Base-by-base conservation (phyloP, 208 protist species). In the Acanthamoeba triangularis region DNA sequence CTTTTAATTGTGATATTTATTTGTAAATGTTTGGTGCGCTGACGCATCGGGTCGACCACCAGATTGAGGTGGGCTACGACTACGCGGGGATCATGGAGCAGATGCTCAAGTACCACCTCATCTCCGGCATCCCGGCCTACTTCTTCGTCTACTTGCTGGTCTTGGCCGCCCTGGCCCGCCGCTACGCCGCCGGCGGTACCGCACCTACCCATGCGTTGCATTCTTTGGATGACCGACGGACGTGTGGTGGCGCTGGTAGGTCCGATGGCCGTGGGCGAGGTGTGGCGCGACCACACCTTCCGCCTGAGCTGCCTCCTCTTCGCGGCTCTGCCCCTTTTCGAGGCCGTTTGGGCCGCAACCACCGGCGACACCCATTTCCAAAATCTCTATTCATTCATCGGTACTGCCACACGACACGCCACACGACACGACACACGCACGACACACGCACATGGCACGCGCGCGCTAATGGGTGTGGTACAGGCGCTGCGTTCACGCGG, bases 71-170 rank as follows among this genome's bases (percentile, higher is more conserved):
- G 25, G 44, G n/a, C n/a, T 92, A 92, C 85, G 85, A 92, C 59
- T 74, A 76, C 37, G 1, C 10, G 30, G 85, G 85, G 5, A 67
- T 92, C 41, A 41, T 72, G n/a, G 85, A 92, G 63, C 85, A 92
- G 35, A 92, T 92, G 85, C 54, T 92, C 37, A 92, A 92, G 85
- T 92, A 92, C 33, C 63, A 92, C 63, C 20, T 33, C 41, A 16
- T 92, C 16, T 54, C 54, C 28, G 44, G 23, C 37, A 23, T 92
- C 11, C 2, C 85, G 16, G 54, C 85, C 30, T 92, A 92, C 37
- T 92, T 74, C 37, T 37, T 92, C 37, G 85, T 92, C 18, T 92
- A 49, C 35, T 47, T 92, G 33, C 28, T 67, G 14, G 85, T 92
- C 30, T 35, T 92, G 41, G 54, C 85, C 33, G 61, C 33, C 35